These are phyloP conservation scores for Chlorella sp. DNA, from an alignment of 139 green algal genomes.

Conservation along the genomic window DNA sequence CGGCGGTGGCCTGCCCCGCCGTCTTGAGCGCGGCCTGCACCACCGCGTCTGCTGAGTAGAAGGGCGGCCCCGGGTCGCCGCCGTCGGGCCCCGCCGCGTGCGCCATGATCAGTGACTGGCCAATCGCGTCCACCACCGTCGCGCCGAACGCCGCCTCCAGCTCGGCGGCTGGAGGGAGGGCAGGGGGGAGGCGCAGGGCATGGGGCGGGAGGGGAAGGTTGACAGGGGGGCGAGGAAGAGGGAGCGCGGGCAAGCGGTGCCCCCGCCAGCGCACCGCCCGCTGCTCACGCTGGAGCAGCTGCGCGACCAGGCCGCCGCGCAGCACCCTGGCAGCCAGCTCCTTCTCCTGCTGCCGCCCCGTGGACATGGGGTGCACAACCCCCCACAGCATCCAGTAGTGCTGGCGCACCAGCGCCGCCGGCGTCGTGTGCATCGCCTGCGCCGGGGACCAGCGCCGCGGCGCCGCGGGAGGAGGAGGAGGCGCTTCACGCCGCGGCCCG, in stretches of 20 bases:
- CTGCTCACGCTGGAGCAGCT: not conserved
- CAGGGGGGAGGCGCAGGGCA: not conserved
- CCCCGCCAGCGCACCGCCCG: too few relatives aligned
- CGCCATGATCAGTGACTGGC: slow-evolving; percentile 33
- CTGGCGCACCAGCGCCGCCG: slow-evolving; percentile 5
- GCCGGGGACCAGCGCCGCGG: too few relatives aligned
- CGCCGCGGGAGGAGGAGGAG: too few relatives aligned
- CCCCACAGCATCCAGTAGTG: slow-evolving; percentile 29
- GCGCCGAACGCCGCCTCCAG: slow-evolving; percentile 5
- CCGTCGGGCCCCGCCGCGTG: not conserved
- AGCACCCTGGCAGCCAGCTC: not conserved
- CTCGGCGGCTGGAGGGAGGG: slow-evolving; percentile 10
- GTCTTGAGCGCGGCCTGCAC: slow-evolving; percentile 14
- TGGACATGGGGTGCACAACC: slow-evolving; percentile 9
- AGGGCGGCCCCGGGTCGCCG: slow-evolving; percentile 4
- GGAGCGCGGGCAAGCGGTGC: not conserved
- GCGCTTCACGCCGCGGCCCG: too few relatives aligned
- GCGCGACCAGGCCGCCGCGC: not conserved
- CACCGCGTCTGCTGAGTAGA: slow-evolving; percentile 5
- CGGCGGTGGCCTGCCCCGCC: not conserved
- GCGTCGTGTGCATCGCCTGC: too few relatives aligned
- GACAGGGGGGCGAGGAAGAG: not conserved
- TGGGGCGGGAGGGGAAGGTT: not conserved
- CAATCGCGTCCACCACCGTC: slow-evolving; percentile 14
- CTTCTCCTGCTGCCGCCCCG: slow-evolving; percentile 4